Evolutionary conservation across 139 green algal genomes (phyloP).

Genomic region (Coelastrella sp.): DNA sequence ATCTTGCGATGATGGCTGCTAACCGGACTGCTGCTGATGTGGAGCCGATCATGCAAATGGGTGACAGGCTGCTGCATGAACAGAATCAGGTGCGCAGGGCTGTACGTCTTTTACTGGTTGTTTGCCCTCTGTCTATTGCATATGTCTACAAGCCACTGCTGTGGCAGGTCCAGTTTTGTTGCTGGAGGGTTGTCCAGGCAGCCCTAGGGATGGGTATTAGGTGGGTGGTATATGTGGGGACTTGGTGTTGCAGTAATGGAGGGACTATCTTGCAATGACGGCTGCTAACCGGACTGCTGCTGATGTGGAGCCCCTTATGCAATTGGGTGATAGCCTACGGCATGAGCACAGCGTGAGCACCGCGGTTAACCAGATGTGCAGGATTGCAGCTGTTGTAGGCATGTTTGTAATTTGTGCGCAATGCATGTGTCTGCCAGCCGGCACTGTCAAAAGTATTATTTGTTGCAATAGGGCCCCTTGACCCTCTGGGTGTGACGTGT

Average conservation of each 20-base stretch:
- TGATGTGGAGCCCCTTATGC: conserved; percentile 66
- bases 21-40: conserved; percentile 67
- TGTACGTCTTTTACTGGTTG: too few species aligned
- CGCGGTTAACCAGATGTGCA: conserved; percentile 51
- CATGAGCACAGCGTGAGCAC: background rate
- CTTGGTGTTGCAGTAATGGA: conserved; percentile 74
- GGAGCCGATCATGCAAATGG: conserved; percentile 73
- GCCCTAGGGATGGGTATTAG: background rate
- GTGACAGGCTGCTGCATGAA: conserved; percentile 70
- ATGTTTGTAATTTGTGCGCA: too few species aligned
- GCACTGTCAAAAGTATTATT: too few species aligned
- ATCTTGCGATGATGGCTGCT: conserved; percentile 82
- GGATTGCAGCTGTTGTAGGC: background rate
- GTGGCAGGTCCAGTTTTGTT: too few species aligned
- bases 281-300: conserved; percentile 67
- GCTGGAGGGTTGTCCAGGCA: conserved; percentile 11
- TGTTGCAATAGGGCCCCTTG: too few species aligned
- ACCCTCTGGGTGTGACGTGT: too few species aligned
- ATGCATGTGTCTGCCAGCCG: too few species aligned
- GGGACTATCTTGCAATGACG: conserved; percentile 82
- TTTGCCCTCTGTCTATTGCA: too few species aligned
- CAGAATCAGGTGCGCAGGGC: conserved; percentile 53
- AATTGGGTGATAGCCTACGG: conserved; percentile 78
- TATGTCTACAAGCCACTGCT: too few species aligned
- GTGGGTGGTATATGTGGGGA: background rate